A percentile compares a stretch with the other conserved stretches of the same genome.
Conservation (phyloP, 306 rosid genomes). For the Gastrolobium villosum region DNA sequence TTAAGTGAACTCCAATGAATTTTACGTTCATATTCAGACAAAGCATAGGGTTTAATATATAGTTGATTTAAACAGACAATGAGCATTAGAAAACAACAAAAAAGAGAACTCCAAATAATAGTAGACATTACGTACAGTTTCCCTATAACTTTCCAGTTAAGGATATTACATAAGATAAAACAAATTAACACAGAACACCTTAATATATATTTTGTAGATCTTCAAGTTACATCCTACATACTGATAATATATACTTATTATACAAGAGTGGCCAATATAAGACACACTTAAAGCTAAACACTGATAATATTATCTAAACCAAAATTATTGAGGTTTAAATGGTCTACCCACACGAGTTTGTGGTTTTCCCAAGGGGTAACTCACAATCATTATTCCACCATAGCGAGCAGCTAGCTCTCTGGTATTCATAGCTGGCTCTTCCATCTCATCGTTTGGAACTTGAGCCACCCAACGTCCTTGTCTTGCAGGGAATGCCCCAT, state of each 20-base stretch:
- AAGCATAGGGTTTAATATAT: too few species aligned
- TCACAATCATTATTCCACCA: conserved; percentile 23
- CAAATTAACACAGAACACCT: not conserved
- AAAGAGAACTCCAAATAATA: too few species aligned
- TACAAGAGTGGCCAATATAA: not conserved
- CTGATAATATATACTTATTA: too few species aligned
- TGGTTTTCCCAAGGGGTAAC: conserved; percentile 19
- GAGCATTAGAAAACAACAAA: too few species aligned
- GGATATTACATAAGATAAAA: too few species aligned
- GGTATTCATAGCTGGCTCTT: conserved; percentile 28
- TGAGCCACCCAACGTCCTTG: conserved; percentile 28
- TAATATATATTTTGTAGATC: too few species aligned
- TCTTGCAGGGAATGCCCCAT: not conserved
- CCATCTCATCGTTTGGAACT: not conserved
- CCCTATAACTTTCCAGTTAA: too few species aligned
- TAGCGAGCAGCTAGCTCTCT: not conserved
- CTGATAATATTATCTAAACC: not conserved
- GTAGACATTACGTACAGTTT: too few species aligned
- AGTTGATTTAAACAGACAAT: too few species aligned
- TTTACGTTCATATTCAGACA: too few species aligned
- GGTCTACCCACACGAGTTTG: not conserved
- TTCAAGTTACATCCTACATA: too few species aligned
- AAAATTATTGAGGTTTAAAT: not conserved
- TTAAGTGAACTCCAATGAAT: too few species aligned
- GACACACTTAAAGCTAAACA: not conserved